Conservation (phyloP, 768 basidiomycete genomes). For the Boletus rex-veris region DNA sequence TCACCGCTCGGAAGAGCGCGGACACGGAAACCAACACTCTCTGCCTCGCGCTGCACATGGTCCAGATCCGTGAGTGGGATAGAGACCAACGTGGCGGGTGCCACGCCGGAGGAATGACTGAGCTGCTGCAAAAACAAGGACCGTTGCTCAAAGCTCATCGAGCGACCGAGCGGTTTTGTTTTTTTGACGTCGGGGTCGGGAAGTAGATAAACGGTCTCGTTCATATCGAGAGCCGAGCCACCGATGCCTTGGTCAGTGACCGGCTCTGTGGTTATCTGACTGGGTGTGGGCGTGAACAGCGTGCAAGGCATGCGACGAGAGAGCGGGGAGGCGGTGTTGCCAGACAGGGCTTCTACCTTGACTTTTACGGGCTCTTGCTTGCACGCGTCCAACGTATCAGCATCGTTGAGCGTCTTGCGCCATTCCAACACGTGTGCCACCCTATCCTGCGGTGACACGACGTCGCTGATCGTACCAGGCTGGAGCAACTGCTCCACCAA, state of each 20-base stretch:
- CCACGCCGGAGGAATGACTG: constrained; percentile 29
- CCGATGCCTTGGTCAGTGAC: constrained; percentile 34
- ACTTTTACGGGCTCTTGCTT: constrained; percentile 29
- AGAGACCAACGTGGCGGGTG: constrained; percentile 48
- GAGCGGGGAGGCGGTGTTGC: background rate
- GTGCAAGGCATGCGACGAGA: constrained; percentile 56
- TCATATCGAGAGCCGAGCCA: constrained; percentile 21
- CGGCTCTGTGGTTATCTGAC: constrained; percentile 25
- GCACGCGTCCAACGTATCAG: constrained; percentile 29
- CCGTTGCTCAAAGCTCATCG: constrained; percentile 52
- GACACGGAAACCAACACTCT: constrained; percentile 42
- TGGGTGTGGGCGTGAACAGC: constrained; percentile 46
- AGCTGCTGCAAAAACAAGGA: constrained; percentile 48
- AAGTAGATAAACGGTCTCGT: constrained; percentile 25
- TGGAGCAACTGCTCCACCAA: constrained; percentile 45
- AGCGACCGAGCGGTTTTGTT: constrained; percentile 38
- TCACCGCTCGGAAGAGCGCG: constrained; percentile 35
- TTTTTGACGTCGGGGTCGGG: constrained; percentile 11
- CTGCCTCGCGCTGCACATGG: constrained; percentile 39
- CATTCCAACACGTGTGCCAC: constrained; percentile 27
- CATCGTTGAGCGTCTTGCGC: constrained; percentile 34
- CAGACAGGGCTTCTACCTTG: background rate
- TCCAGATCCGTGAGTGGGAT: constrained; percentile 45
- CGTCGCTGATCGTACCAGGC: constrained; percentile 38
- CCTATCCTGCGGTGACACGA: constrained; percentile 24